A percentile compares a stretch with the other conserved stretches of the same genome.
Conservation (phyloP, 2,329 filamentous ascomycete species). For the Pseudogymnoascus sp. region DNA sequence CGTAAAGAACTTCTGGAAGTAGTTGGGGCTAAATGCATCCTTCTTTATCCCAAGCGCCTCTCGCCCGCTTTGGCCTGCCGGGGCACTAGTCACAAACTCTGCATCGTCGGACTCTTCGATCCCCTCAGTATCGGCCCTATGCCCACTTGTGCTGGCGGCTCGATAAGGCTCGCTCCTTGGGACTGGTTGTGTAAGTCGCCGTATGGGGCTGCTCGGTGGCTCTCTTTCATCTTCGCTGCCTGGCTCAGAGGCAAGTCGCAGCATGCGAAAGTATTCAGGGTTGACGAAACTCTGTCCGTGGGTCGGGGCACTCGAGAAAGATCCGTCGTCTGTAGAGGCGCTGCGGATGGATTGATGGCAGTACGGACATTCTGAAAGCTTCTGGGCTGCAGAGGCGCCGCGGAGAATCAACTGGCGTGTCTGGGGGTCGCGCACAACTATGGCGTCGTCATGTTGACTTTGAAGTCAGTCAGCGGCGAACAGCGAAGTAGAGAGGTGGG, state of each 20-base stretch:
- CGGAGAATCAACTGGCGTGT: slow-evolving; percentile 81
- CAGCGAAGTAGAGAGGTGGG: not conserved
- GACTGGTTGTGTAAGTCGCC: slow-evolving; percentile 34
- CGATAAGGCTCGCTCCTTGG: slow-evolving; percentile 19
- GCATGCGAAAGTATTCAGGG: slow-evolving; percentile 92
- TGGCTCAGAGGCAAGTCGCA: slow-evolving; percentile 51
- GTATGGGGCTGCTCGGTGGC: slow-evolving; percentile 44
- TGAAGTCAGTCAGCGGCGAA: not conserved
- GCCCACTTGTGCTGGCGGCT: slow-evolving; percentile 17
- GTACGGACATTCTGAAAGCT: slow-evolving; percentile 65
- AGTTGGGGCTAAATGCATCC: slow-evolving; percentile 82
- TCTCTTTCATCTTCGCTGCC: slow-evolving; percentile 34
- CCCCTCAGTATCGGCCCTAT: slow-evolving; percentile 20
- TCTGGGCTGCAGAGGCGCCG: slow-evolving; percentile 40
- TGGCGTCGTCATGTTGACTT: slow-evolving; percentile 85
- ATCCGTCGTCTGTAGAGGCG: slow-evolving; percentile 40
- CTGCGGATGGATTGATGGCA: slow-evolving; percentile 33
- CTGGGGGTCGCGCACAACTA: slow-evolving; percentile 81
- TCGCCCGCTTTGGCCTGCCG: slow-evolving; percentile 31
- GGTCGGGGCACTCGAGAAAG: slow-evolving; percentile 37
- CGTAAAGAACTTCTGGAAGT: slow-evolving; percentile 88
- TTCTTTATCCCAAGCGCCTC: slow-evolving; percentile 67
- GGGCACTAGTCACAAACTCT: slow-evolving; percentile 47
- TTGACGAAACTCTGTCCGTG: slow-evolving; percentile 64
- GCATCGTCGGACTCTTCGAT: slow-evolving; percentile 16